Conservation (phyloP, 2,329 filamentous ascomycete genomes). For the Metarhizium album region DNA sequence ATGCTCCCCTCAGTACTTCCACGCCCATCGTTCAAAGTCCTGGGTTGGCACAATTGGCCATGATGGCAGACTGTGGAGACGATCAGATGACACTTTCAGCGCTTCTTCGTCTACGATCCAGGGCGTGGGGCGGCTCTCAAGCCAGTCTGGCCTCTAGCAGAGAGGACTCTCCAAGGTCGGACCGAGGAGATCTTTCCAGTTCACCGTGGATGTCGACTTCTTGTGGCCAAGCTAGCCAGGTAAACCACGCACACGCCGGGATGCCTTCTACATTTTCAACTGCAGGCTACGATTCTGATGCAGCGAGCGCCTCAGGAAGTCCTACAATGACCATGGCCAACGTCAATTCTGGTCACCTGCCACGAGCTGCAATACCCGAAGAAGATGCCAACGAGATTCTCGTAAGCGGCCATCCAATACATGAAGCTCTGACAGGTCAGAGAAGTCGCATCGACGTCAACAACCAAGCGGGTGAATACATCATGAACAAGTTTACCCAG, state of each 20-base stretch:
- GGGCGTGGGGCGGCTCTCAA: slow-evolving; percentile 74
- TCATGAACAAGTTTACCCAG: slow-evolving; percentile 9
- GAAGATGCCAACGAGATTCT: not conserved
- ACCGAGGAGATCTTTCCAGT: slow-evolving; percentile 32
- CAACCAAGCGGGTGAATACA: slow-evolving; percentile 1
- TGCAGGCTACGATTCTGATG: slow-evolving; percentile 37
- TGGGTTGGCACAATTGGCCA: slow-evolving; percentile 66
- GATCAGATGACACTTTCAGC: slow-evolving; percentile 67
- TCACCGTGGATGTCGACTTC: slow-evolving; percentile 6
- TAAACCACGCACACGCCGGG: slow-evolving; percentile 24
- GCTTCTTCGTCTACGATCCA: slow-evolving; percentile 60
- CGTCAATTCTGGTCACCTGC: slow-evolving; percentile 11
- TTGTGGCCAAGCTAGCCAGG: slow-evolving; percentile 1
- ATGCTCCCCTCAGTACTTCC: slow-evolving; percentile 28
- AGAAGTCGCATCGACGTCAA: slow-evolving; percentile 1
- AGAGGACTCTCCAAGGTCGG: slow-evolving; percentile 39
- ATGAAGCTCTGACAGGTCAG: not conserved
- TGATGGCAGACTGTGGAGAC: slow-evolving; percentile 42
- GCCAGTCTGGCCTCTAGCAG: slow-evolving; percentile 51
- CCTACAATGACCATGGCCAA: slow-evolving; percentile 38
- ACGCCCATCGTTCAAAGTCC: slow-evolving; percentile 50
- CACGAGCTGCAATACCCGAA: not conserved
- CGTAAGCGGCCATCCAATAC: not conserved
- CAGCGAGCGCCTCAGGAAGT: slow-evolving; percentile 34
- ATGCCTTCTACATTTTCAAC: slow-evolving; percentile 41